Conservation (phyloP, 768 basidiomycete species). For the Boletus vinaceobasis region DNA sequence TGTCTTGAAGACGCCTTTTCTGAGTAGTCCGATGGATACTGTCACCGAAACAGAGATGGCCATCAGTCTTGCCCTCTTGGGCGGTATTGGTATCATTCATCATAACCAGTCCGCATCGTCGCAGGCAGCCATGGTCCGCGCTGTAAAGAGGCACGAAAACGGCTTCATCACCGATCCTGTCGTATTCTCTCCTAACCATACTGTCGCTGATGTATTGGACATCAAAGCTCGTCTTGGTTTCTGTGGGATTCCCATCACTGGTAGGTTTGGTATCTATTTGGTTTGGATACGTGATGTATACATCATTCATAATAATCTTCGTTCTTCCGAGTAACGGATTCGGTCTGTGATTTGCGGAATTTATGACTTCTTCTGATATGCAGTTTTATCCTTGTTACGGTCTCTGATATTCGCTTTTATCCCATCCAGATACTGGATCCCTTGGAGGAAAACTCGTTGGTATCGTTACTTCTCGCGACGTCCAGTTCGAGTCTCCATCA, state of each 20-base stretch:
- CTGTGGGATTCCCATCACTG: constrained; percentile 96
- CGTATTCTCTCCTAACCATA: constrained; percentile 73
- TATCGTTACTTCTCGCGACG: constrained; percentile 93
- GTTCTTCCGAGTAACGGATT: constrained; percentile 81
- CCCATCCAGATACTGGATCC: constrained; percentile 69
- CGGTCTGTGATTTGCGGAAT: constrained; percentile 74
- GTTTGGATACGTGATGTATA: constrained; percentile 43
- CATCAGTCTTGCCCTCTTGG: constrained; percentile 89
- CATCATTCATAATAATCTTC: constrained; percentile 62
- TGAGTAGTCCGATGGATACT: constrained; percentile 99
- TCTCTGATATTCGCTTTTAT: constrained; percentile 19
- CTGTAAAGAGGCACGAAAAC: constrained; percentile 97
- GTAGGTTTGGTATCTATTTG: constrained; percentile 47
- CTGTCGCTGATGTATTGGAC: constrained; percentile 86
- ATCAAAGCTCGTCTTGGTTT: constrained; percentile 92
- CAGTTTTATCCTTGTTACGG: constrained; percentile 1
- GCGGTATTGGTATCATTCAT: constrained; percentile 97
- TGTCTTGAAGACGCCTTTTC: constrained; percentile 88
- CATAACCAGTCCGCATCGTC: constrained; percentile 84
- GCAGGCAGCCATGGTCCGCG: constrained; percentile 96
- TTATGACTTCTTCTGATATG: constrained; percentile 20
- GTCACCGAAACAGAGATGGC: constrained; percentile 96
- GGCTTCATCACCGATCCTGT: constrained; percentile 97
- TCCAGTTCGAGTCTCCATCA: constrained; percentile 79
- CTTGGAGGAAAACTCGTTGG: constrained; percentile 92